phyloP scores from a whole-genome alignment of 306 rosid species.

The Dalbergia oliveri region DNA sequence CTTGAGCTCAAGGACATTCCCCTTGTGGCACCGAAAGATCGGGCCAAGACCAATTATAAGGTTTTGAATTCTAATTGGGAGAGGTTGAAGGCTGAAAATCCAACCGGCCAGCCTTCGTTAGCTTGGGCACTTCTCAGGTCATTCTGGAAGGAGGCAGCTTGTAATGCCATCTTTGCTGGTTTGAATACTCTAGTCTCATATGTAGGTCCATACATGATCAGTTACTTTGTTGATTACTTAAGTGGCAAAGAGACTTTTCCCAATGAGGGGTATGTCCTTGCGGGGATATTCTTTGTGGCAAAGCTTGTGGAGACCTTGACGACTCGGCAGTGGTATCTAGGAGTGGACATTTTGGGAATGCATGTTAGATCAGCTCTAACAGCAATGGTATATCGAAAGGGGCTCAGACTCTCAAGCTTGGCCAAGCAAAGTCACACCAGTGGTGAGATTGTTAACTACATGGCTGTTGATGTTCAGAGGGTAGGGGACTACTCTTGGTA shows the following conservation, averaged over 20 bases:
- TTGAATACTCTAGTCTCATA: slow-evolving; percentile 90
- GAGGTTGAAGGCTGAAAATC: slow-evolving; percentile 78
- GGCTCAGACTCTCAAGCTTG: slow-evolving; percentile 88
- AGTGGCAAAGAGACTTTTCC: slow-evolving; percentile 84
- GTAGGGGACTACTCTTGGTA: slow-evolving; percentile 98
- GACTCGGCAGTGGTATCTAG: slow-evolving; percentile 96
- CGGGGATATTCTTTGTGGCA: slow-evolving; percentile 84
- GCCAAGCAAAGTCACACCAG: slow-evolving; percentile 97
- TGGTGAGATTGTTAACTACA: slow-evolving; percentile 96
- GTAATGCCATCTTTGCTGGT: slow-evolving; percentile 94
- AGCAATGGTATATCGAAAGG: slow-evolving; percentile 93
- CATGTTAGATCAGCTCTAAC: slow-evolving; percentile 95
- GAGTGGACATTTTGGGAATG: slow-evolving; percentile 99
- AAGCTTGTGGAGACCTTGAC: slow-evolving; percentile 95
- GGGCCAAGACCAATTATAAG: slow-evolving; percentile 85
- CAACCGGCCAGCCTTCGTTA: slow-evolving; percentile 72
- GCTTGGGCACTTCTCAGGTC: slow-evolving; percentile 94
- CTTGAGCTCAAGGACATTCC: slow-evolving; percentile 99
- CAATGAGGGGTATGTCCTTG: slow-evolving; percentile 90
- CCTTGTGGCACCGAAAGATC: slow-evolving; percentile 85
- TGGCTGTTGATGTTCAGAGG: slow-evolving; percentile 98
- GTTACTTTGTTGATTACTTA: slow-evolving; percentile 95
- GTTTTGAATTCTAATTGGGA: slow-evolving; percentile 88
- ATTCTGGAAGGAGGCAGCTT: slow-evolving; percentile 96
- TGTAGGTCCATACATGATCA: slow-evolving; percentile 95